Percentiles rank a stretch among this genome's conserved stretches.
These are phyloP conservation scores for Coemansia sp. DNA, from an alignment of 192 early-diverging fungal species.

Conservation along the genomic window DNA sequence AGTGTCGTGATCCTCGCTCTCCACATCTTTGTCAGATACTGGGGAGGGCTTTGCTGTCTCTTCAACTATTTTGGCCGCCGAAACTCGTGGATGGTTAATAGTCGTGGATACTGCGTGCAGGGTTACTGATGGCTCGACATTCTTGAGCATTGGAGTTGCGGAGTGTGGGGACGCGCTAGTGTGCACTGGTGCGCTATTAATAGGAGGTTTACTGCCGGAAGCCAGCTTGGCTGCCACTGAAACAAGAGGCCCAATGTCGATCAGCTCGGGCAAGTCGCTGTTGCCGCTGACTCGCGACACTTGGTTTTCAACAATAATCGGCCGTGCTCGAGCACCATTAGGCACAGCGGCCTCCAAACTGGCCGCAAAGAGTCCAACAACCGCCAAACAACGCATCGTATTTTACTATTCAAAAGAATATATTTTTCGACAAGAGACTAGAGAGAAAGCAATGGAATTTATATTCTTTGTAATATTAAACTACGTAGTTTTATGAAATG, in stretches of 20 bases:
- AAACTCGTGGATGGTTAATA: too few species aligned
- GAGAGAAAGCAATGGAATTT: background rate
- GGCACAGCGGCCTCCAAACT: background rate
- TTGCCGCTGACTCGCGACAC: background rate
- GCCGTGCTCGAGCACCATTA: background rate
- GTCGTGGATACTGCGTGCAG: too few species aligned
- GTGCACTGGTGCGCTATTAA: too few species aligned
- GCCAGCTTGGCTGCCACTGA: background rate
- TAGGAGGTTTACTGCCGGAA: background rate
- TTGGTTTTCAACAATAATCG: background rate
- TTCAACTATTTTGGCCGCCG: too few species aligned
- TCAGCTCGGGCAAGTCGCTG: background rate
- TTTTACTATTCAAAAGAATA: background rate
- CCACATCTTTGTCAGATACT: too few species aligned
- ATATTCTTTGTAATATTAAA: background rate
- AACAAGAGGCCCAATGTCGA: constrained; percentile 9
- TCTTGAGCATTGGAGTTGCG: background rate
- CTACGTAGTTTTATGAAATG: background rate
- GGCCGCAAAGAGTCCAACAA: background rate
- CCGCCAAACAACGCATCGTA: background rate
- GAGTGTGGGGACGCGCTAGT: background rate
- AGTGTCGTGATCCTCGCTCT: too few species aligned
- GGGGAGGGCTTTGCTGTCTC: too few species aligned
- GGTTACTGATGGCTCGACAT: background rate
- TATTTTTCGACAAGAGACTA: too few species aligned